Evolutionary conservation across 345 rosid species (phyloP).

Genomic region (Aquilaria malaccensis): DNA sequence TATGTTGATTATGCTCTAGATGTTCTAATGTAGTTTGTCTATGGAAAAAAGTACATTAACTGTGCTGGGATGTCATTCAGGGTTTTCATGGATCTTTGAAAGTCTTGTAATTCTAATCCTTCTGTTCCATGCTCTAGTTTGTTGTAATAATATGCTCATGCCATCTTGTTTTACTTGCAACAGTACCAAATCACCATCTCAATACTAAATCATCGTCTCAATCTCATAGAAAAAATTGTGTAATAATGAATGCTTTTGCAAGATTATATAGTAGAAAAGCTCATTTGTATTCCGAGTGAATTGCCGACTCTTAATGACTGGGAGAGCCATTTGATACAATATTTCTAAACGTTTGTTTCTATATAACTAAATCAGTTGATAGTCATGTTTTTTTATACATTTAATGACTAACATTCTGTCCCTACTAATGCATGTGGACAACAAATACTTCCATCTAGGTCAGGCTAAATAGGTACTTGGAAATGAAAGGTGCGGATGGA

Average conservation of each 20-base stretch:
- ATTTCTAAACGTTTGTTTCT: slow-evolving; percentile 76
- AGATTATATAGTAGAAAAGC: slow-evolving; percentile 96
- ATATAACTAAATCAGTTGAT: slow-evolving; percentile 3
- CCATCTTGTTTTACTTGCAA: not conserved
- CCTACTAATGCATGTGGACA: slow-evolving; percentile 1
- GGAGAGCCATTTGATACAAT: slow-evolving; percentile 98
- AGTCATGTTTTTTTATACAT: not conserved
- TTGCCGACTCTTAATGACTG: slow-evolving; percentile 88
- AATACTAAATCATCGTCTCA: not conserved
- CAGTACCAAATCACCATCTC: not conserved
- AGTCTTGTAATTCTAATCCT: slow-evolving; percentile 27
- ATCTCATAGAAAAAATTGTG: not conserved
- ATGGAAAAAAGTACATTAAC: slow-evolving; percentile 78
- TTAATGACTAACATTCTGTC: not conserved
- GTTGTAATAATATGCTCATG: not conserved
- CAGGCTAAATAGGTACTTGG: slow-evolving; percentile 92
- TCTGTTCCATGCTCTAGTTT: slow-evolving; percentile 2
- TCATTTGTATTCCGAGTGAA: slow-evolving; percentile 89
- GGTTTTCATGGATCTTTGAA: slow-evolving; percentile 58
- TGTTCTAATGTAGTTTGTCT: slow-evolving; percentile 98
- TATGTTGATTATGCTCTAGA: slow-evolving; percentile 99
- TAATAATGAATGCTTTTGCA: slow-evolving; percentile 25
- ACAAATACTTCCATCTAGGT: slow-evolving; percentile 40
- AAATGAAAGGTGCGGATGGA: slow-evolving; percentile 99
- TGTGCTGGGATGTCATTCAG: slow-evolving; percentile 94